Conservation (phyloP, 2,329 filamentous ascomycete species). For the Clarireedia monteithiana region DNA sequence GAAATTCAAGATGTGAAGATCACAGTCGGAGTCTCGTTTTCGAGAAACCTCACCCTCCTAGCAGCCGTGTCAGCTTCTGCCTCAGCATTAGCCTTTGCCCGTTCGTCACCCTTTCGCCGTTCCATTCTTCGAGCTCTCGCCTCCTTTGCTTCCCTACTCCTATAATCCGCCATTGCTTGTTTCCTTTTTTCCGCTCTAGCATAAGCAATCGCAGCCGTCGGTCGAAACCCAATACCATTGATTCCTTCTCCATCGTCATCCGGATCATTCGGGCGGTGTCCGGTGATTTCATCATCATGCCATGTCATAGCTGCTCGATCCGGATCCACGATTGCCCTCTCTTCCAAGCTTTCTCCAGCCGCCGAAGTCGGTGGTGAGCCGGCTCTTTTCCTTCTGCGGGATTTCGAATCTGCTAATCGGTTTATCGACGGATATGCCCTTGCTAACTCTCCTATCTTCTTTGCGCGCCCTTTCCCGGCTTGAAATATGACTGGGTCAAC, state of each 20-base stretch:
- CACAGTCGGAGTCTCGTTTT: slow-evolving; percentile 13
- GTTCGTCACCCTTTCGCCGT: slow-evolving; percentile 34
- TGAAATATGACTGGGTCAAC: slow-evolving; percentile 25
- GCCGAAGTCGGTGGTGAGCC: slow-evolving; percentile 20
- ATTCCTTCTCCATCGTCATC: slow-evolving; percentile 62
- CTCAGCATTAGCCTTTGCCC: not conserved
- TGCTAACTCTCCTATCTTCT: slow-evolving; percentile 10
- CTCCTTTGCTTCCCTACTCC: slow-evolving; percentile 52
- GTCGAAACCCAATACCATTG: slow-evolving; percentile 60
- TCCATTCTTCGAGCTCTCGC: slow-evolving; percentile 49
- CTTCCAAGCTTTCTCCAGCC: slow-evolving; percentile 5
- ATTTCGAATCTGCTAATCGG: slow-evolving; percentile 24
- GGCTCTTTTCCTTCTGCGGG: slow-evolving; percentile 20
- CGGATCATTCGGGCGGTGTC: slow-evolving; percentile 55
- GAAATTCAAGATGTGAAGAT: slow-evolving; percentile 13
- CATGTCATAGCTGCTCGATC: slow-evolving; percentile 52
- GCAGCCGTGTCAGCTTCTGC: not conserved
- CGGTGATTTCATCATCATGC: slow-evolving; percentile 61
- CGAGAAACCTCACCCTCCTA: slow-evolving; percentile 26
- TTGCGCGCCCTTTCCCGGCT: slow-evolving; percentile 10
- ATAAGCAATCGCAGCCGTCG: slow-evolving; percentile 52
- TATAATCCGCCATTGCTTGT: slow-evolving; percentile 56
- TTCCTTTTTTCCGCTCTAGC: slow-evolving; percentile 48
- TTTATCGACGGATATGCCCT: slow-evolving; percentile 26
- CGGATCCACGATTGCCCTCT: slow-evolving; percentile 17